Percentiles rank a stretch among this genome's conserved stretches.
Evolutionary conservation across 306 rosid genomes (phyloP).

Genomic region (Fragaria iinumae): DNA sequence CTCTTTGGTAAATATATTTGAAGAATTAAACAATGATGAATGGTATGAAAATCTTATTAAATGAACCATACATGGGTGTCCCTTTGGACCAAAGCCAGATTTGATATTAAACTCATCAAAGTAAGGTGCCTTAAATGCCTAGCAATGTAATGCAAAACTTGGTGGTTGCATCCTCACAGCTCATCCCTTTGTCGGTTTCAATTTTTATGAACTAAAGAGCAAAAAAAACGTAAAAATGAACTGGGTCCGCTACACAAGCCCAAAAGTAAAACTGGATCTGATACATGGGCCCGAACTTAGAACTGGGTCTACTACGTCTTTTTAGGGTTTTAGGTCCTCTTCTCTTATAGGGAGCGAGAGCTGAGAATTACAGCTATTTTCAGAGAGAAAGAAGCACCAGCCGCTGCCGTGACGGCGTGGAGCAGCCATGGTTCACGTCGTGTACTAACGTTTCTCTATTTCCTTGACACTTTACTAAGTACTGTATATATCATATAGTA

Average conservation of each 20-base stretch:
- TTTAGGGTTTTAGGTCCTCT: slow-evolving; percentile 38
- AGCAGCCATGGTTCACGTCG: slow-evolving; percentile 56
- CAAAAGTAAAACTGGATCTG: background rate
- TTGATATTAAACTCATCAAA: background rate
- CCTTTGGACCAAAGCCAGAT: background rate
- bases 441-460: slow-evolving; percentile 26
- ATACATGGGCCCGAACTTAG: background rate
- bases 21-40: background rate
- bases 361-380: background rate
- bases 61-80: background rate
- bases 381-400: background rate
- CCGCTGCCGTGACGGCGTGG: slow-evolving; percentile 13
- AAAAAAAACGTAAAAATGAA: background rate
- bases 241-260: background rate
- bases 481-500: background rate
- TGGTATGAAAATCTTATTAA: background rate
- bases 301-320: too few relatives aligned
- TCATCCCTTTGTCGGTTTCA: background rate
- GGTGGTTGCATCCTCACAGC: background rate
- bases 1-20: background rate
- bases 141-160: background rate
- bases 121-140: background rate
- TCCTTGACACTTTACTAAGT: background rate
- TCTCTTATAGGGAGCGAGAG: background rate
- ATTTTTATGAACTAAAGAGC: background rate